These are phyloP conservation scores for Rhodotorula glutinis DNA, from an alignment of 1,284 basidiomycete species.

Conservation along the genomic window DNA sequence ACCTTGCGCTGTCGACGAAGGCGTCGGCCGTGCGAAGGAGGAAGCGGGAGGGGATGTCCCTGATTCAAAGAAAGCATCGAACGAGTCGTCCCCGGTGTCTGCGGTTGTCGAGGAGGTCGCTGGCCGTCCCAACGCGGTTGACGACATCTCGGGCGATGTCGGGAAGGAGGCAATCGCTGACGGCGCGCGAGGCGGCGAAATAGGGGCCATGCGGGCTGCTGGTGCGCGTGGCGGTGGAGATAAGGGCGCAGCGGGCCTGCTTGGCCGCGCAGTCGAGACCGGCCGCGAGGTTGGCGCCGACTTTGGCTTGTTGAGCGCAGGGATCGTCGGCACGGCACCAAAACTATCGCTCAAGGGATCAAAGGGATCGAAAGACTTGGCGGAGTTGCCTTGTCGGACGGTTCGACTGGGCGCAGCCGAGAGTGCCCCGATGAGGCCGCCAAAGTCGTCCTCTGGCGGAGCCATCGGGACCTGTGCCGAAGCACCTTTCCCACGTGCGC, in stretches of 20 bases:
- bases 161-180: constrained; percentile 3
- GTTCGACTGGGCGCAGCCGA: constrained; percentile 8
- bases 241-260: neutral
- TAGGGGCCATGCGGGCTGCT: neutral
- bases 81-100: constrained; percentile 26
- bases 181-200: neutral
- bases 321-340: neutral
- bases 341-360: constrained; percentile 32
- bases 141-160: neutral
- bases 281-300: neutral
- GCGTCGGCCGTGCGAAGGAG: neutral
- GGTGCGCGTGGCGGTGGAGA: neutral
- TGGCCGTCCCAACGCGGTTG: neutral
- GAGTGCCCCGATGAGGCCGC: constrained; percentile 32
- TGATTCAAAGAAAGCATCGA: constrained; percentile 43
- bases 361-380: constrained; percentile 28
- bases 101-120: neutral
- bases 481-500: neutral
- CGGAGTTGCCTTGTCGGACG: neutral
- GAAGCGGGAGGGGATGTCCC: constrained; percentile 18
- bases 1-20: neutral
- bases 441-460: constrained; percentile 32
- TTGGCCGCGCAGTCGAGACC: neutral
- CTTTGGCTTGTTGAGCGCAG: neutral
- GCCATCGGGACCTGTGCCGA: constrained; percentile 2